Evolutionary conservation across 1,284 basidiomycete genomes (phyloP), one percentile per base, ranked within the genome.

Genomic region (Boletus mariae): DNA sequence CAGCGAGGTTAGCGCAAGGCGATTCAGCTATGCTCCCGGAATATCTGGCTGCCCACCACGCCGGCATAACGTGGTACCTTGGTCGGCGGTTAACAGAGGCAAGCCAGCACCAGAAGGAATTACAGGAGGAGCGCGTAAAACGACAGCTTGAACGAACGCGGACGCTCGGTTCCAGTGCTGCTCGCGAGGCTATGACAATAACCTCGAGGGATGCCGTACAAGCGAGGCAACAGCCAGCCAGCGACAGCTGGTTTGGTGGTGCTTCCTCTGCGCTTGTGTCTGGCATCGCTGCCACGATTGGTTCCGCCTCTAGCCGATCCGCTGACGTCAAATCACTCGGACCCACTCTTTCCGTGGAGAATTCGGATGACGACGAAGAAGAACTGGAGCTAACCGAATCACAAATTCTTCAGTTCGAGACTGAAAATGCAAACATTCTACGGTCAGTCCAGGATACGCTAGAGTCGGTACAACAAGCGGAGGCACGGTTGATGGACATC

Each of bases 361-460:
- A 78, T 31, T 74, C 73, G 23, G 80, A 85, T 58, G 84, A 70
- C 13, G 85, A 87, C 50, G 83, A 87, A 44, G 86, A 88, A 54
- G 87, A 89, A 57, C 72, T 89, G 32, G 87, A 91, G 64, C 74
- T 94, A 11, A 83, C 87, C 0, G 78, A 83, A 43, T 90, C 88
- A 11, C 93, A 96, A 68, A 92, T 95, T 51, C 83, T 91, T 62
- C 90, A 92, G 69, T 96, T 96, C 62, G 94, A 96, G 71, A 78
- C 82, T 20, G 93, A 96, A 70, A 94, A 95, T 60, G 90, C 91
- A 31, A 84, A 83, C 57, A 86, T 96, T 51, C 73, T 96, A 51
- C 84, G 85, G 59, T 81, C 81, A 43, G 87, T 92, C 28, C 89
- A 94, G 67, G 84, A 91, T 61, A 90, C 89, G 13, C 75, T 96